Base-by-base conservation (phyloP, 1,139 yeast genomes). In the Geotrichum klebahnii region DNA sequence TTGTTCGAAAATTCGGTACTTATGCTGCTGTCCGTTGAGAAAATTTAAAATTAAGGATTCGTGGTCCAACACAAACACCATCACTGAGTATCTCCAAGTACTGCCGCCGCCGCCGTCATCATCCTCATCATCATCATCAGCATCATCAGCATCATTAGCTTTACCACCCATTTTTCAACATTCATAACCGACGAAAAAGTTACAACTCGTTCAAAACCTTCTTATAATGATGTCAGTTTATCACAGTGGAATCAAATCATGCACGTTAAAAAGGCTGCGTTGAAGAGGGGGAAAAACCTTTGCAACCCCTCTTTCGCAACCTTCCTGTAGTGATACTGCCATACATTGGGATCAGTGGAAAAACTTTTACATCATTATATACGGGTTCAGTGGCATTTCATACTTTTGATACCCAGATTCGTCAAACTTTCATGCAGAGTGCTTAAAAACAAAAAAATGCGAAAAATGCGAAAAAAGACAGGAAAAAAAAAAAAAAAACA, bases 341-440 rank as follows among this genome's bases (percentile, higher is more conserved):
- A 40, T 35, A 31, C 16, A 5, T 2, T 33, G 17, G 23, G 47
- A 23, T 16, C 26, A 23, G 43, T 43, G 51, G 51, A 48, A 48
- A 48, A 48, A 48, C 51, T 48, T 32, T 28, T 19, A 5, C 34
- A 48, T 39, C 45, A 33, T 26, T 43, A 48, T 33, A 48, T 37
- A 44, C 48, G 28, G 45, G 51, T 37, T 17, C 31, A 12, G 28
- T 37, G 41, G 12, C 17, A 10, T 14, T 9, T 29, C 24, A 28
- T 24, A 22, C n/a, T 37, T 24, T 24, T 24, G 17, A 37, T 20
- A 5, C 9, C 28, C 28, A 37, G 23, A 37, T 28, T 37, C 26
- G 41, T 16, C 41, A 37, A 28, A 22, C 31, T 20, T 16, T 36
- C 39, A 20, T 20, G 14, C 10, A 10, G 6, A 10, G 20, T 17